These are phyloP conservation scores for Perkinsus olseni DNA, from an alignment of 169 alveolate species.

Conservation along the genomic window DNA sequence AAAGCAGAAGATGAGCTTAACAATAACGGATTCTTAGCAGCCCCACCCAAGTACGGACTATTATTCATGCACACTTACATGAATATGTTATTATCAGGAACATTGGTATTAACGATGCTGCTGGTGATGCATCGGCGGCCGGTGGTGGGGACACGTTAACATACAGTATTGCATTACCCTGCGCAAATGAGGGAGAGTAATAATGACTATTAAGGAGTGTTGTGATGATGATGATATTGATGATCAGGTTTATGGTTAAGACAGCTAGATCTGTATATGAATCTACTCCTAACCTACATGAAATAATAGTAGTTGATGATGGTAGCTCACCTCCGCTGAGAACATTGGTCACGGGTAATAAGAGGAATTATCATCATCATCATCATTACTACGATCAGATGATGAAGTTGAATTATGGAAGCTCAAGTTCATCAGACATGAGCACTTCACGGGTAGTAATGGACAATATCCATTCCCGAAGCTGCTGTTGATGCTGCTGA, in stretches of 20 bases:
- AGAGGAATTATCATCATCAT: neutral
- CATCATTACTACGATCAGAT: neutral
- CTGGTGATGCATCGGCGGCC: no score
- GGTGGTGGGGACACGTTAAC: neutral
- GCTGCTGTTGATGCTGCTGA: neutral
- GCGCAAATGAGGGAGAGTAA: neutral
- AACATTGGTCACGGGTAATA: neutral
- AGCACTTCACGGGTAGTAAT: neutral
- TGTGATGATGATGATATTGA: neutral
- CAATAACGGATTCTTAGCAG: neutral
- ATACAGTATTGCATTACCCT: neutral
- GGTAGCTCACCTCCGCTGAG: conserved; percentile 7
- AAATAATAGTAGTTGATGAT: conserved; percentile 34
- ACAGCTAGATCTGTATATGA: neutral
- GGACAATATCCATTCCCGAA: no score
- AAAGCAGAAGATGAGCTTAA: neutral
- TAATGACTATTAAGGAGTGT: no score
- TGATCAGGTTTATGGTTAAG: neutral
- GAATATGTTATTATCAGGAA: neutral
- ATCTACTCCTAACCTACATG: neutral
- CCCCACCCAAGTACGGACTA: neutral
- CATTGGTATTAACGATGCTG: neutral
- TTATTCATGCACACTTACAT: no score
- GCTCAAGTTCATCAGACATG: neutral
- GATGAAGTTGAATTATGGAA: neutral